Percentiles rank a stretch among this genome's conserved stretches.
These are phyloP conservation scores for Melampsora americana DNA, from an alignment of 1,284 basidiomycete species.

Conservation along the genomic window DNA sequence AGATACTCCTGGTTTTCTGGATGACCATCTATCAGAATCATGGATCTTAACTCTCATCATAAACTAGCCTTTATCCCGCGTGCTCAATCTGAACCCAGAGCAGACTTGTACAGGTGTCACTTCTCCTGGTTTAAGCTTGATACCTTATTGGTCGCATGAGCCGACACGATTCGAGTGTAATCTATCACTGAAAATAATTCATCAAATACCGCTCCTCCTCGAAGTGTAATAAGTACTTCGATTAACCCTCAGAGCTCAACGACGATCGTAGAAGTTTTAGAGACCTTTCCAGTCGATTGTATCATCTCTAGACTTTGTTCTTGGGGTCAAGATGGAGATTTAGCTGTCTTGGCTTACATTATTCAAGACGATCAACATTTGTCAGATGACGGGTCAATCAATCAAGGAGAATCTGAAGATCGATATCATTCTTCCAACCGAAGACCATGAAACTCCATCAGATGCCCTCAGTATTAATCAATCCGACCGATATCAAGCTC, in stretches of 20 bases:
- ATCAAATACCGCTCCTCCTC: constrained; percentile 14
- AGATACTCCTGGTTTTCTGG: background rate
- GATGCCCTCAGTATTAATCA: constrained; percentile 77
- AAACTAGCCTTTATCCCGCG: constrained; percentile 85
- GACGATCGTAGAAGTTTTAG: constrained; percentile 72
- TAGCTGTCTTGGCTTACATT: constrained; percentile 40
- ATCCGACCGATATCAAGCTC: constrained; percentile 81
- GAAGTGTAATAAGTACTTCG: constrained; percentile 6
- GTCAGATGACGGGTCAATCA: constrained; percentile 62
- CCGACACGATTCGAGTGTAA: constrained; percentile 86
- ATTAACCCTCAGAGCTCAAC: constrained; percentile 33
- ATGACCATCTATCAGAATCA: constrained; percentile 71
- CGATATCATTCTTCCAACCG: constrained; percentile 68
- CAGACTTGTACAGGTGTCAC: constrained; percentile 88
- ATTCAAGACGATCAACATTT: constrained; percentile 47
- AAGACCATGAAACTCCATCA: constrained; percentile 65
- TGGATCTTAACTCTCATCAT: constrained; percentile 74
- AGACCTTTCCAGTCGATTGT: constrained; percentile 88
- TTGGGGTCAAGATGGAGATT: constrained; percentile 51
- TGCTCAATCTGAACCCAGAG: constrained; percentile 73
- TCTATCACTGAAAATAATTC: constrained; percentile 24
- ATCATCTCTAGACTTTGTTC: constrained; percentile 89
- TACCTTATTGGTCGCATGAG: constrained; percentile 90
- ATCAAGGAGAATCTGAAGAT: constrained; percentile 65
- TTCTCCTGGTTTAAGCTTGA: constrained; percentile 83